A percentile compares a stretch with the other conserved stretches of the same genome.
Conservation (phyloP, 2,329 filamentous ascomycete genomes). For the Tolypocladium endophyticum region DNA sequence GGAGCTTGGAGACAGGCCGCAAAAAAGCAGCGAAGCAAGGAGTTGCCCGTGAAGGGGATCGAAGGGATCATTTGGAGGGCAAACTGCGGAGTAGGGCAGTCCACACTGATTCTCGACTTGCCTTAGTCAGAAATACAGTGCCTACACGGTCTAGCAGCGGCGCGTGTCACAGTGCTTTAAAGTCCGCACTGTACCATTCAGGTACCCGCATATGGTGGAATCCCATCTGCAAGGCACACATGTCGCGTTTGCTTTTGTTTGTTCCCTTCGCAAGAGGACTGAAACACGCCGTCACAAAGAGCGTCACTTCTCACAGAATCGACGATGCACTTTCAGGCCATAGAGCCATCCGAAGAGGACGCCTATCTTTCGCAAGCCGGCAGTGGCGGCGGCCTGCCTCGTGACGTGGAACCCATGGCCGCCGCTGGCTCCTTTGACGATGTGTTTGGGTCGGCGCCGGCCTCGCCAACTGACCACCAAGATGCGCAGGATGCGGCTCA, state of each 20-base stretch:
- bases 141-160: background rate
- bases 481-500: conserved; percentile 17
- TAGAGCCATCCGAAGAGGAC: conserved; percentile 17
- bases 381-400: conserved; percentile 1
- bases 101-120: background rate
- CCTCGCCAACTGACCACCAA: conserved; percentile 9
- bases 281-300: background rate
- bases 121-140: background rate
- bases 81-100: background rate
- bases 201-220: background rate
- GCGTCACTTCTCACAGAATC: background rate
- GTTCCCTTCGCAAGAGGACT: background rate
- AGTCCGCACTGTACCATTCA: background rate
- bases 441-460: conserved; percentile 21
- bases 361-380: conserved; percentile 12
- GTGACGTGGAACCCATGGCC: background rate
- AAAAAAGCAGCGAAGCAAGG: background rate
- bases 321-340: conserved; percentile 23
- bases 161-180: background rate
- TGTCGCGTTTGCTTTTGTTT: background rate
- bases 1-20: too few relatives aligned
- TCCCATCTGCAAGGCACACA: background rate
- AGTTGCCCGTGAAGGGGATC: background rate
- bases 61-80: too few relatives aligned
- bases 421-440: conserved; percentile 20